These are phyloP conservation scores for Pseudogymnoascus sp. DNA, from an alignment of 2,329 filamentous ascomycete genomes.

Conservation along the genomic window DNA sequence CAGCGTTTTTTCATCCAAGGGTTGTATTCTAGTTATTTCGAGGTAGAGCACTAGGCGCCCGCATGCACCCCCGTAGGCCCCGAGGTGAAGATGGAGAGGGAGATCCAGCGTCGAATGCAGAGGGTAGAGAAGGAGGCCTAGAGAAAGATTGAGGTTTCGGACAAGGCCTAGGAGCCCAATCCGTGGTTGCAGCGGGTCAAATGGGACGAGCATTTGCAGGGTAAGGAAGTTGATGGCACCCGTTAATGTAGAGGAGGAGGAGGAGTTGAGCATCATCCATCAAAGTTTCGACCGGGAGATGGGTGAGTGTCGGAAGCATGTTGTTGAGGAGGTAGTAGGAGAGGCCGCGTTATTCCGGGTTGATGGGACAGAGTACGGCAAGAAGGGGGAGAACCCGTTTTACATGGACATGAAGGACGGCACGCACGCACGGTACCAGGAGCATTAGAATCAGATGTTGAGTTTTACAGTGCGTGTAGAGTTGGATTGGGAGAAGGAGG, in stretches of 20 bases:
- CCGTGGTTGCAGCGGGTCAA: not conserved
- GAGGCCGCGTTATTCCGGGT: not conserved
- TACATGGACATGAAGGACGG: not conserved
- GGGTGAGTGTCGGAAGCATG: not conserved
- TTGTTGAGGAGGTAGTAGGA: not conserved
- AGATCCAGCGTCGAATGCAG: not conserved
- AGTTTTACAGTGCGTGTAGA: not conserved
- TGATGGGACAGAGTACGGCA: not conserved
- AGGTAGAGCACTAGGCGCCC: not conserved
- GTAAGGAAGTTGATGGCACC: not conserved
- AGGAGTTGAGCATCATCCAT: not conserved
- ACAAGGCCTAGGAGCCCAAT: not conserved
- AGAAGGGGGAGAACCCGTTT: not conserved
- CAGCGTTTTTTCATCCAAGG: not conserved
- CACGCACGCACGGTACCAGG: not conserved
- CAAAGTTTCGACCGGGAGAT: not conserved
- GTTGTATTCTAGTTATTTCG: not conserved
- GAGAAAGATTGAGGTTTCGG: not conserved
- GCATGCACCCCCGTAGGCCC: not conserved
- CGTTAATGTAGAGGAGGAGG: not conserved
- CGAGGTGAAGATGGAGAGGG: not conserved
- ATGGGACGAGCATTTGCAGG: not conserved
- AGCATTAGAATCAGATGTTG: not conserved
- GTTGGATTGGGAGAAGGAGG: not conserved
- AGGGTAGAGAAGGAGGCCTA: not conserved